Conservation (phyloP, 495 filamentous ascomycete species). For the Penicillium waksmanii region DNA sequence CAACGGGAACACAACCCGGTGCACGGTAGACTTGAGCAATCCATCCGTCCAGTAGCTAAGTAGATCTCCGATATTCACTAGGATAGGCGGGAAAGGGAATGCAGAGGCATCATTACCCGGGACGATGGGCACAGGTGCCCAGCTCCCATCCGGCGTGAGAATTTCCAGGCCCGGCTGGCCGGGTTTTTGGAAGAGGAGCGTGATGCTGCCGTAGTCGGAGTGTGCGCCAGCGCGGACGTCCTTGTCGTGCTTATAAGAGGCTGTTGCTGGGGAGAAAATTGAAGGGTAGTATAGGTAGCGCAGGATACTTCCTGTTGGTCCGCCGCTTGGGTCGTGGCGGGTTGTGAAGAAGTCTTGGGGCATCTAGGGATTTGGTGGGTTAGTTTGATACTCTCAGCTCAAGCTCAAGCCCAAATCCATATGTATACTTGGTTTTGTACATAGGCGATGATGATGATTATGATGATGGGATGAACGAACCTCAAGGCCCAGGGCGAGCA, state of each 20-base stretch:
- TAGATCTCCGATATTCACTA: slow-evolving; percentile 92
- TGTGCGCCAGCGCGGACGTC: slow-evolving; percentile 71
- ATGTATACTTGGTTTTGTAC: too few relatives aligned
- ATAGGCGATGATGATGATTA: not conserved
- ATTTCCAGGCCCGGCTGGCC: slow-evolving; percentile 90
- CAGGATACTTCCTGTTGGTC: slow-evolving; percentile 73
- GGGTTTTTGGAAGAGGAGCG: slow-evolving; percentile 75
- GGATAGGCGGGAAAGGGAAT: slow-evolving; percentile 70
- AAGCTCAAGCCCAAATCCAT: too few relatives aligned
- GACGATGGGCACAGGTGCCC: slow-evolving; percentile 52
- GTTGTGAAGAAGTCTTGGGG: slow-evolving; percentile 70
- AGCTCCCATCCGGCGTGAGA: slow-evolving; percentile 53
- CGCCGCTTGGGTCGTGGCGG: slow-evolving; percentile 63
- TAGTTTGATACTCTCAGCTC: slow-evolving; percentile 3
- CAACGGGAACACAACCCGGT: slow-evolving; percentile 80
- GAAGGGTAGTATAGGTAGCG: slow-evolving; percentile 83
- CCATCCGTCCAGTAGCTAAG: slow-evolving; percentile 92
- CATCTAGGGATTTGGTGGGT: slow-evolving; percentile 36
- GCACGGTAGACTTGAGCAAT: slow-evolving; percentile 80
- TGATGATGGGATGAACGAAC: slow-evolving; percentile 34
- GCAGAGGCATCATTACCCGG: slow-evolving; percentile 36
- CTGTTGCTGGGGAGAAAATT: slow-evolving; percentile 43
- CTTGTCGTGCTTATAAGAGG: slow-evolving; percentile 50
- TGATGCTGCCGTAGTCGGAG: slow-evolving; percentile 69
- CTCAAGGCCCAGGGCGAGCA: slow-evolving; percentile 76